Base-by-base conservation (phyloP, 1,284 basidiomycete genomes). In the Ceratobasidium theobromae region DNA sequence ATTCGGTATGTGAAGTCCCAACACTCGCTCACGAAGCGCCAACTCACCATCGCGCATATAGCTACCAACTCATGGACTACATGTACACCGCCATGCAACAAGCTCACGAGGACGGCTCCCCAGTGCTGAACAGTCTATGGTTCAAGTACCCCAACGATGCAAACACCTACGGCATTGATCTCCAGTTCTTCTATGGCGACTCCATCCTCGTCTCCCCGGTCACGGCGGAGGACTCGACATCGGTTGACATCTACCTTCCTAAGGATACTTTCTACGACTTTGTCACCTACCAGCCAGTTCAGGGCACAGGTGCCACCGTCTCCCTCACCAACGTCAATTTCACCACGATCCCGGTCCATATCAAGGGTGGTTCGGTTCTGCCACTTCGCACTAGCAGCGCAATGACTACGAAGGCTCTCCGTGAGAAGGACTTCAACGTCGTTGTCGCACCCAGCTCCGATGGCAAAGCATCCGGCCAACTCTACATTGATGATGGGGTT, bases 1-100 rank as follows among this genome's bases (percentile, higher is more conserved):
- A 86, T 84, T 48, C 79, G 86, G 82, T 84, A 60, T 14, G 73
- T 65, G 21, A 9, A 12, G 40, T 60, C n/a, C 32, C 40, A 5
- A n/a, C 12, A 30, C 11, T 32, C n/a, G n/a, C n/a, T n/a, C 11
- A 16, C n/a, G 9, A 38, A 8, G 5, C 6, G 9, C 6, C 43
- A 45, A 11, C 43, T 45, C 6, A 45, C 18, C 18, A 6, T 5
- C 18, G 43, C 18, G 43, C 43, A 21, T 45, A 45, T 45, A 85
- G 85, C 21, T 87, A 88, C 71, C 83, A 85, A 62, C 77, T 89
- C 3, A 71, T 89, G 66, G 87, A 89, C 74, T 89, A 89, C 77
- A 75, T 88, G 68, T 89, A 88, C 76, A 88, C 87, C 3, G 80
- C 84, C 1, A 82, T 89, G 77, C 86, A 88, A 74, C 73, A 80